Base-by-base conservation (phyloP, 208 protist species). In the Crithidia acanthocephali region DNA sequence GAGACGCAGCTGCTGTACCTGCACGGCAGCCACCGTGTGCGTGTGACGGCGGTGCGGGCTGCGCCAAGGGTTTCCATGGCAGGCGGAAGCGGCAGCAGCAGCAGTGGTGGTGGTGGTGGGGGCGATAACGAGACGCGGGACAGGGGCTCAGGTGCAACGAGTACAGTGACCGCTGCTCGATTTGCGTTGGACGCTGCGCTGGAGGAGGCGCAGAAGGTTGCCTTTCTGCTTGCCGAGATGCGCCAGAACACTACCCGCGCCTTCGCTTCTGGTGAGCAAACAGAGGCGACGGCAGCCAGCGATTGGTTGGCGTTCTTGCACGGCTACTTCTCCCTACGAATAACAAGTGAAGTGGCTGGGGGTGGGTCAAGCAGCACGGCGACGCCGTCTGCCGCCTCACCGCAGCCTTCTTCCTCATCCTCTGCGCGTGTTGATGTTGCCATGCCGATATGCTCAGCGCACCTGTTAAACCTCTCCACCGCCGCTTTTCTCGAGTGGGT, bases 401-500 rank as follows among this genome's bases (percentile, higher is more conserved):
- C 44, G 16, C 16, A 4, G 44, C 16, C 44, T 48, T 48, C 44
- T 48, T 23, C 60, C 1, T 20, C 10, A 30, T 18, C 51, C 18
- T n/a, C 35, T n/a, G 22, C 51, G 5, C 2, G 9, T 18, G 37
- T 71, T 16, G 72, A 72, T 32, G 57, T 55, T 20, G 32, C 11
- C 0, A 30, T 72, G 7, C 59, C 62, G 1, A 32, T 72, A 18
- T 78, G 72, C 42, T 79, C 83, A 1, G 67, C 81, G n/a, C 85
- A 88, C 59, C 61, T 79, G 37, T 53, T 88, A 18, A 89, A 83
- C 70, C 2, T 90, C 61, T 93, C 87, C 28, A 81, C 79, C 23
- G 87, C 75, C 10, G 72, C 80, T 11, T 88, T 93, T 74, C 48
- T 90, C 15, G 87, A 93, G 67, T 79, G 84, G 76, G 70, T 90